Base-by-base conservation (phyloP, 129 eudicot genomes). In the Mikania micrantha region DNA sequence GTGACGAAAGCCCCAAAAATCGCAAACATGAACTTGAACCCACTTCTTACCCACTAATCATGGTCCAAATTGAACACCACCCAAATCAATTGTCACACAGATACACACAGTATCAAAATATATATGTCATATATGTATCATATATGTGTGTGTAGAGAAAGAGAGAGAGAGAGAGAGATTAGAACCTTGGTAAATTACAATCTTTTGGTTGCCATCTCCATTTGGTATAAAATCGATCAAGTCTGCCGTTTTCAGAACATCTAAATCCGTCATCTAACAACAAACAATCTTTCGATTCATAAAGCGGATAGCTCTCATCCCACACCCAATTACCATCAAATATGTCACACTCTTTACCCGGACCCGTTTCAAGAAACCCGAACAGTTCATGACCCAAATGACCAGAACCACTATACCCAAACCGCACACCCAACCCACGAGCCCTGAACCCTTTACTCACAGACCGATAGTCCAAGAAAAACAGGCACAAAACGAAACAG, bases 171-270 rank as follows among this genome's bases (percentile, higher is more conserved):
- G 13, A 17, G 0, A 45, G 44, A 66, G 44, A 75, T 25, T 24
- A 53, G 15, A 79, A 90, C 95, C 97, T 90, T 63, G 97, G 95
- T 76, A 90, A 86, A 68, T 82, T 82, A 80, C 97, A 90, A 78
- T 78, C 65, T 67, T 86, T 86, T 28, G 97, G 97, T 47, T 90
- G 95, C 97, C 97, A 90, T 28, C 97, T 83, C 97, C 97, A 90
- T 57, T 90, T 82, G 44, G 91, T 86, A 49, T 86, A 90, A 77
- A 82, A 84, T 0, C 70, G 60, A 80, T 90, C 97, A 71, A 67
- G 66, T 74, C 97, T 77, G 0, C 95, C 91, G 77, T 90, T 90
- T 64, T 90, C 88, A 63, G 85, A 82, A 50, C 97, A 90, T 27
- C 95, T 50, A 78, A 90, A 90, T 9, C 97, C 97, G 61, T 47